Conservation (phyloP, 495 filamentous ascomycete species). For the Physcia stellaris region DNA sequence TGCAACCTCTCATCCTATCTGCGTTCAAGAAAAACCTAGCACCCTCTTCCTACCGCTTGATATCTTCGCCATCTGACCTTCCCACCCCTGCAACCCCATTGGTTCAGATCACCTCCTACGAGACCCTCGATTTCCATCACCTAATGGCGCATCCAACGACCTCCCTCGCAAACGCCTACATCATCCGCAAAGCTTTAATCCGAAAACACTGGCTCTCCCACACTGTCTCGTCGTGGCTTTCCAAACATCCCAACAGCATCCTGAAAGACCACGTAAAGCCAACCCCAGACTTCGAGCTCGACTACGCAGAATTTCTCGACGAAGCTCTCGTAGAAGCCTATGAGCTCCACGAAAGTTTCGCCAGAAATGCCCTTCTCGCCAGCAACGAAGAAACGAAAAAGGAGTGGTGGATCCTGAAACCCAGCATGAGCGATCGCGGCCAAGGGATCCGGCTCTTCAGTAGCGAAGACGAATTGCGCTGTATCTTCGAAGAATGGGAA, state of each 20-base stretch:
- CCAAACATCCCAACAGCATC: conserved; percentile 62
- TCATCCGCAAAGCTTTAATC: conserved; percentile 95
- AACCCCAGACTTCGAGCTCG: conserved; percentile 74
- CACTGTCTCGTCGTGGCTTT: conserved; percentile 65
- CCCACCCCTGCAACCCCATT: conserved; percentile 33
- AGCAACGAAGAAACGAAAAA: conserved; percentile 35
- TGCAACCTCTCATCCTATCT: conserved; percentile 64
- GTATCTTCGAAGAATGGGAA: conserved; percentile 84
- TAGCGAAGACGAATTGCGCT: conserved; percentile 61
- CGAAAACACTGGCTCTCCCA: conserved; percentile 83
- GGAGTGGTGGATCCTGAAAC: conserved; percentile 98
- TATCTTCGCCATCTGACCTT: conserved; percentile 31
- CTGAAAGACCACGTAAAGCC: conserved; percentile 57
- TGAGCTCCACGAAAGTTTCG: conserved; percentile 65
- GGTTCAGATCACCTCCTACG: conserved; percentile 79
- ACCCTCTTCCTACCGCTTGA: conserved; percentile 23
- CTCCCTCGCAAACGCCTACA: conserved; percentile 63
- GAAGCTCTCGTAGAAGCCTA: conserved; percentile 83
- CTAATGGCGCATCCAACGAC: conserved; percentile 43
- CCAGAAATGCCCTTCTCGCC: conserved; percentile 39
- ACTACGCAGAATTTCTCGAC: conserved; percentile 93
- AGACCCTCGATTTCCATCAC: conserved; percentile 69
- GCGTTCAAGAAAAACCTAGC: conserved; percentile 55
- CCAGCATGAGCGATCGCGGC: conserved; percentile 90
- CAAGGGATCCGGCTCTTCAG: conserved; percentile 85